Conservation (phyloP, 768 basidiomycete species). For the Lyophyllum semitale region DNA sequence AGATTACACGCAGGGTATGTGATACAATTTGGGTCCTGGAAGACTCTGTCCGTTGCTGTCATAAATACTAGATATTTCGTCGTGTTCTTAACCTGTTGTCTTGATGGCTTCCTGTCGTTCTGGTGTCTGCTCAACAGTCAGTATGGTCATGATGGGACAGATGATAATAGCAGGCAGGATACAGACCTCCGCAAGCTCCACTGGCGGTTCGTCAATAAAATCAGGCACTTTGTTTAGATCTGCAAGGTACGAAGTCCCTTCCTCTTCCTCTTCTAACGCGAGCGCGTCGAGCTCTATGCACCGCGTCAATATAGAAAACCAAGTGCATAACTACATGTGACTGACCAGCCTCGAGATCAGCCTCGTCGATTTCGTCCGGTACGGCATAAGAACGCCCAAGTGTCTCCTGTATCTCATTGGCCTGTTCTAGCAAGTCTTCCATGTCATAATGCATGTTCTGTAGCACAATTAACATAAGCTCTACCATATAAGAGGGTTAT, state of each 20-base stretch:
- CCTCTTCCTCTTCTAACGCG: constrained; percentile 89
- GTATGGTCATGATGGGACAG: background rate
- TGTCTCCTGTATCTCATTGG: constrained; percentile 96
- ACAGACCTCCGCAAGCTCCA: constrained; percentile 65
- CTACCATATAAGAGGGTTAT: background rate
- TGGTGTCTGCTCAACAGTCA: constrained; percentile 36
- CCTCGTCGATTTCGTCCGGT: constrained; percentile 97
- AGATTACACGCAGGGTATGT: constrained; percentile 18
- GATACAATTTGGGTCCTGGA: constrained; percentile 13
- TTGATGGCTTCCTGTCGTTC: constrained; percentile 55
- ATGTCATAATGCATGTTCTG: constrained; percentile 97
- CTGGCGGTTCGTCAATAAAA: constrained; percentile 87
- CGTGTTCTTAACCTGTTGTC: constrained; percentile 40
- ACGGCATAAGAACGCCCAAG: constrained; percentile 93
- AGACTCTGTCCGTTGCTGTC: constrained; percentile 6
- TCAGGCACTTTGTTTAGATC: constrained; percentile 89
- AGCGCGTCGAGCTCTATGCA: constrained; percentile 88
- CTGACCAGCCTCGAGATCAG: constrained; percentile 93
- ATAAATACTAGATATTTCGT: constrained; percentile 9
- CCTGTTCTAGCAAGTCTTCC: constrained; percentile 96
- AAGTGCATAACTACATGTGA: background rate
- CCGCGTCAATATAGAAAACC: background rate
- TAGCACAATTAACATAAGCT: background rate
- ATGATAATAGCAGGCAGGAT: background rate
- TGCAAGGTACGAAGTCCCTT: constrained; percentile 84